Conservation (phyloP, 2,329 filamentous ascomycete species). For the Apiospora koreana region DNA sequence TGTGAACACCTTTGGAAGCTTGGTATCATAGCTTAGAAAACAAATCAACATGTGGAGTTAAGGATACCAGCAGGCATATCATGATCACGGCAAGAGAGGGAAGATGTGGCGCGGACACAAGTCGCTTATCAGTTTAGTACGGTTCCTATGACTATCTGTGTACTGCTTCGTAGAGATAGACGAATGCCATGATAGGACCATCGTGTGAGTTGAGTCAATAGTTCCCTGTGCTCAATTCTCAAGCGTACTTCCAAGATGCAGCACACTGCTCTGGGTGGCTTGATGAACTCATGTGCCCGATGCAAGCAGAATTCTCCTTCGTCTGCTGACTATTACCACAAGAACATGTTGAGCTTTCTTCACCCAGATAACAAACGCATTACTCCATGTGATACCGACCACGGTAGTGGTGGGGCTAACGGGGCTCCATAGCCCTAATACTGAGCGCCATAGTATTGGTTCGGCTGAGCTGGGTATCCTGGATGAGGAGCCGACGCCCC, state of each 20-base stretch:
- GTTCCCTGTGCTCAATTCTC: not conserved
- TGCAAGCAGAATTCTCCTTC: not conserved
- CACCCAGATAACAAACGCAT: not conserved
- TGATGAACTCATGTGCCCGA: not conserved
- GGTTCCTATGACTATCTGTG: not conserved
- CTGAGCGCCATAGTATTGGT: slow-evolving; percentile 7
- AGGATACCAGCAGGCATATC: not conserved
- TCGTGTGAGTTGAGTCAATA: not conserved
- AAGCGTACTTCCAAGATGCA: not conserved
- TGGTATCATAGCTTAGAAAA: not conserved
- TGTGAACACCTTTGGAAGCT: too few species aligned
- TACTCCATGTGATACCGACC: too few species aligned
- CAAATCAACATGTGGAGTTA: not conserved
- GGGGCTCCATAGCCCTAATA: not conserved
- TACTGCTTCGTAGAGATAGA: not conserved
- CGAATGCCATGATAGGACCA: too few species aligned
- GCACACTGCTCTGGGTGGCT: not conserved
- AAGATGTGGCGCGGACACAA: not conserved
- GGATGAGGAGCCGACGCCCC: slow-evolving; percentile 1
- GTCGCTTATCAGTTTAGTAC: not conserved
- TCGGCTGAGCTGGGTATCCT: slow-evolving; percentile 16
- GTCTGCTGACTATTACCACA: not conserved
- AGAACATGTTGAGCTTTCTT: not conserved
- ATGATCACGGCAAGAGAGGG: not conserved
- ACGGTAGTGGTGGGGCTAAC: not conserved